Evolutionary conservation across 768 basidiomycete genomes (phyloP), one percentile per base, ranked within the genome.

Genomic region (Pisolithus albus): DNA sequence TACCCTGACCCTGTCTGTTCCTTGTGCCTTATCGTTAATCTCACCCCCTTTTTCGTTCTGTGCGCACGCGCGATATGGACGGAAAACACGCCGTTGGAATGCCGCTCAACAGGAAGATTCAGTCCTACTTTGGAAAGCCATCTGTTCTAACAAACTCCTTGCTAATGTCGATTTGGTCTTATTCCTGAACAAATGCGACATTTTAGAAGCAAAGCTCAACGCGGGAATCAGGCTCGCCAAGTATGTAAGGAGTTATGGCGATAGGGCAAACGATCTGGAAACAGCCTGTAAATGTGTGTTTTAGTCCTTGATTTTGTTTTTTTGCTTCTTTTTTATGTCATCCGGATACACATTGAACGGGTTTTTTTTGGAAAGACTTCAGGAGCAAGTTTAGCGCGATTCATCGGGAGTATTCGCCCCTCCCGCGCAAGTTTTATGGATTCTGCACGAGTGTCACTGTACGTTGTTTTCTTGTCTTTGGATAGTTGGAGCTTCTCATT

Each of bases 151-250:
- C 69, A 80, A 76, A 59, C 77, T 90, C 23, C 74, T 91, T 5
- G 80, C 79, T 41, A 72, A 77, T 42, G 86, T 88, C 28, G 84
- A 86, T 56, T 72, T 89, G 32, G 83, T 90, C 53, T 73, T 90
- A 43, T 91, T 90, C 72, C 72, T 91, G 48, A 91, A 90, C 70
- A 91, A 91, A 64, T 83, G 83, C 53, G 87, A 89, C 59, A 84
- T 89, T 53, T 68, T 90, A 49, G 78, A 78, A 53, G 59, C 73
- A 42, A 89, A 89, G 60, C 77, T 89, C 10, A 67, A 71, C 18
- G 74, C 83, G 1, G 87, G 87, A 28, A 75, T 86, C 51, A 74
- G 75, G 53, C 68, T 89, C 28, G 68, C 74, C 32, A 82, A 84
- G 61, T 85, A 84, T 58, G 85, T 89, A 28, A 77, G 84, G 44